Conservation (phyloP, 257 asterid species). For the Solanum boliviense region DNA sequence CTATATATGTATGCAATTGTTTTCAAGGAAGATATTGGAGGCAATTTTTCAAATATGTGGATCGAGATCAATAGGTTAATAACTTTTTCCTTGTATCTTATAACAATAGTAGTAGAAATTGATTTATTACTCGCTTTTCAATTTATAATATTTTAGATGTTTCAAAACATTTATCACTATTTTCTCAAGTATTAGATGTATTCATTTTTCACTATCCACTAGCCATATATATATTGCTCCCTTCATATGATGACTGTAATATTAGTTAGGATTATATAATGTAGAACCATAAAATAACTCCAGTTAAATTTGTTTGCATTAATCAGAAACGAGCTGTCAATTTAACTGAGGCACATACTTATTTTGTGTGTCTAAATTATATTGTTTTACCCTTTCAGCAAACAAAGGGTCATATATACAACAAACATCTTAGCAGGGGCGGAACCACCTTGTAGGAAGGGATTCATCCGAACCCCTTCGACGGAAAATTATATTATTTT, state of each 20-base stretch:
- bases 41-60: background rate
- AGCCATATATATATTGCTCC: background rate
- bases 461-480: too few relatives aligned
- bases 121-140: background rate
- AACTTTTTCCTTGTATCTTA: too few relatives aligned
- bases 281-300: background rate
- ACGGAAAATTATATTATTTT: too few relatives aligned
- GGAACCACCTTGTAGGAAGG: too few relatives aligned
- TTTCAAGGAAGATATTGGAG: too few relatives aligned
- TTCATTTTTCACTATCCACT: background rate
- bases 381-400: background rate
- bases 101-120: background rate
- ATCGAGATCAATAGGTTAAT: background rate
- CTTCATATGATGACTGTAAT: background rate
- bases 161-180: background rate
- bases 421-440: background rate
- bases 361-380: background rate
- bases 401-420: background rate
- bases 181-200: background rate
- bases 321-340: background rate
- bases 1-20: too few relatives aligned
- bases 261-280: background rate
- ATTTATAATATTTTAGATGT: too few relatives aligned
- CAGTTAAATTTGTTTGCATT: background rate
- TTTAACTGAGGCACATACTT: background rate